phyloP scores from a whole-genome alignment of 805 yeast genomes.

The Myxozyma monticola region DNA sequence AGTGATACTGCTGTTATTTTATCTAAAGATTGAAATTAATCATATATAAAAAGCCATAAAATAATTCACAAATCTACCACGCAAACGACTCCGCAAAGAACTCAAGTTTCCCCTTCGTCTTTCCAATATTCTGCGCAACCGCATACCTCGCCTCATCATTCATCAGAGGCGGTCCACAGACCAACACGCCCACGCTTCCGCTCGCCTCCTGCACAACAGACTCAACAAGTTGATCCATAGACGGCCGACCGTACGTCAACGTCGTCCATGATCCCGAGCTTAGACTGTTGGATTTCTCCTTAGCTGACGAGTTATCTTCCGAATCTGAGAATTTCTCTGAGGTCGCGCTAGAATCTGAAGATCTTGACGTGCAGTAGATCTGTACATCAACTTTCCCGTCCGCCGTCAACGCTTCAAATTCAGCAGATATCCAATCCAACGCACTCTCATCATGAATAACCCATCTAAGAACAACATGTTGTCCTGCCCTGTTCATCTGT shows the following conservation, averaged over 20 bases:
- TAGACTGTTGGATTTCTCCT: no score
- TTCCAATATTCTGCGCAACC: constrained; percentile 46
- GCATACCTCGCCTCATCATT: constrained; percentile 56
- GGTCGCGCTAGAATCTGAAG: constrained; percentile 21
- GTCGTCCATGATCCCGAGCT: no score
- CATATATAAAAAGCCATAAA: not conserved
- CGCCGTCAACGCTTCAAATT: not conserved
- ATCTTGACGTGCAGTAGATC: constrained; percentile 4
- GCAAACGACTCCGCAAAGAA: constrained; percentile 76
- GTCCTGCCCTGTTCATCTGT: not conserved
- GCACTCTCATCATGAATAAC: not conserved
- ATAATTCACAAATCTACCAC: constrained; percentile 41
- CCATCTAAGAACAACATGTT: constrained; percentile 9
- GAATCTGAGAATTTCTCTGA: not conserved
- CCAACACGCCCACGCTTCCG: constrained; percentile 52
- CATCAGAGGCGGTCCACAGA: constrained; percentile 64
- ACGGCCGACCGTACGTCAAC: constrained; percentile 50
- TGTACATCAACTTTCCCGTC: not conserved
- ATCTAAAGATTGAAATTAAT: not conserved
- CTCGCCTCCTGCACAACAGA: constrained; percentile 36
- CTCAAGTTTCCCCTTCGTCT: constrained; percentile 54
- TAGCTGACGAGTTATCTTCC: constrained; percentile 1
- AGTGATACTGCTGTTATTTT: not conserved
- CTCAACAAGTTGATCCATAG: constrained; percentile 44
- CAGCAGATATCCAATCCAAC: constrained; percentile 6